These are phyloP conservation scores for Strigomonas culicis DNA, from an alignment of 208 protist genomes.

Conservation along the genomic window DNA sequence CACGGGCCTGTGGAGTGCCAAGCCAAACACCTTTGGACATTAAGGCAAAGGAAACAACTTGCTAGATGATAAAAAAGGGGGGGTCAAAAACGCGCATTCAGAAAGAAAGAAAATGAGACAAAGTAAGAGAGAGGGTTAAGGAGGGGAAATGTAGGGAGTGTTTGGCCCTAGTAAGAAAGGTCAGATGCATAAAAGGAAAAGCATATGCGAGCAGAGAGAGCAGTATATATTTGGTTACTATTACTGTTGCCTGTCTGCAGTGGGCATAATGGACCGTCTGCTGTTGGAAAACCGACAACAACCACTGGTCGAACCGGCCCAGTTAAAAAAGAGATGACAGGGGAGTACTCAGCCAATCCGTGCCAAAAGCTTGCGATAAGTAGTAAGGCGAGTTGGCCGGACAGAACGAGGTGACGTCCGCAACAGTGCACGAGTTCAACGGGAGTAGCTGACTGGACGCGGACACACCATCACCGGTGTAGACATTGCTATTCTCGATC, in stretches of 20 bases:
- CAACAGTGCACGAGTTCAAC: constrained; percentile 53
- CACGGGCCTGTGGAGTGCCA: constrained; percentile 34
- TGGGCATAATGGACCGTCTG: too few species aligned
- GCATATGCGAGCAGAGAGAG: neutral
- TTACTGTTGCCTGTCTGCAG: neutral
- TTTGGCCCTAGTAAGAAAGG: neutral
- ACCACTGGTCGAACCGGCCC: too few species aligned
- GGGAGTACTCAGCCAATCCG: constrained; percentile 59
- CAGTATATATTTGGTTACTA: constrained; percentile 6
- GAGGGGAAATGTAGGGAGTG: neutral
- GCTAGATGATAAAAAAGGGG: too few species aligned
- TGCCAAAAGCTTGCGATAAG: constrained; percentile 63
- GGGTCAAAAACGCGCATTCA: too few species aligned
- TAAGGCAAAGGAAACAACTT: too few species aligned
- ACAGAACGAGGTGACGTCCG: constrained; percentile 42
- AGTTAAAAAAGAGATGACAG: constrained; percentile 62
- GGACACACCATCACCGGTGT: constrained; percentile 41
- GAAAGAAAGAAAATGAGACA: neutral
- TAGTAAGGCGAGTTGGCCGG: constrained; percentile 63
- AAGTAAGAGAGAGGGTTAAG: neutral
- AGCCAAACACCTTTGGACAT: constrained; percentile 45
- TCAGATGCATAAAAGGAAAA: neutral
- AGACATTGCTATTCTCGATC: constrained; percentile 16
- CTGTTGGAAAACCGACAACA: neutral
- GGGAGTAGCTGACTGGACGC: constrained; percentile 44